Evolutionary conservation across 306 rosid genomes (phyloP).

Genomic region (Begonia masoniana): DNA sequence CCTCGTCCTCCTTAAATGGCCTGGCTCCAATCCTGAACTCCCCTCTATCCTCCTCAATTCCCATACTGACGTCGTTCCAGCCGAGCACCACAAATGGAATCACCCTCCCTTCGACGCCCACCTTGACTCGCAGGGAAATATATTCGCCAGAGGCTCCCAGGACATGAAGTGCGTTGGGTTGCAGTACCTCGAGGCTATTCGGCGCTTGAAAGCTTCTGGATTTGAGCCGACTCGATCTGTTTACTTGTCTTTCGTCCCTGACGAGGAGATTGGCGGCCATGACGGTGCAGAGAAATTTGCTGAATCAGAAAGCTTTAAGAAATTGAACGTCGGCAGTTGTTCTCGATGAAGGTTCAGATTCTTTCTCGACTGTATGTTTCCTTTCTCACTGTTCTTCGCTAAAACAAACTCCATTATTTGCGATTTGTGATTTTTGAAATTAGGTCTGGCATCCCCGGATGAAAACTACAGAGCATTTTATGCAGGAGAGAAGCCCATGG

Average conservation of each 20-base stretch:
- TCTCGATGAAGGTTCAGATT: conserved; percentile 64
- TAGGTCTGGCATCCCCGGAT: conserved; percentile 63
- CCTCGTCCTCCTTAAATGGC: conserved; percentile 63
- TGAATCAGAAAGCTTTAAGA: conserved; percentile 30
- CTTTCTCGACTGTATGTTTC: background rate
- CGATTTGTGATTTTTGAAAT: background rate
- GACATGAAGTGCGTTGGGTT: conserved; percentile 92
- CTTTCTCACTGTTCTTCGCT: background rate
- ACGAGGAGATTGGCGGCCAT: conserved; percentile 84
- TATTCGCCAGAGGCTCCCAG: conserved; percentile 79
- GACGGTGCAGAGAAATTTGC: conserved; percentile 53
- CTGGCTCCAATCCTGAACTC: conserved; percentile 46
- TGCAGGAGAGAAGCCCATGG: conserved; percentile 74
- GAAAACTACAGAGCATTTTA: conserved; percentile 57
- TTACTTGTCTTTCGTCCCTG: conserved; percentile 64
- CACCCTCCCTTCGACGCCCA: conserved; percentile 65
- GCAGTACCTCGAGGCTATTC: conserved; percentile 87
- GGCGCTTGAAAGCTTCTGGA: conserved; percentile 34
- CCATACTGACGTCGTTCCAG: conserved; percentile 83
- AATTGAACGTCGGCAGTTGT: conserved; percentile 63
- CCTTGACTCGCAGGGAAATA: conserved; percentile 31
- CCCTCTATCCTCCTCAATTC: conserved; percentile 76
- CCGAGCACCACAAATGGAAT: conserved; percentile 54
- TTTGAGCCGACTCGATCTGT: conserved; percentile 46
- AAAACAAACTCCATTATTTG: no score